Base-by-base conservation (phyloP, 306 rosid species). In the Cicer pinnatifidum region DNA sequence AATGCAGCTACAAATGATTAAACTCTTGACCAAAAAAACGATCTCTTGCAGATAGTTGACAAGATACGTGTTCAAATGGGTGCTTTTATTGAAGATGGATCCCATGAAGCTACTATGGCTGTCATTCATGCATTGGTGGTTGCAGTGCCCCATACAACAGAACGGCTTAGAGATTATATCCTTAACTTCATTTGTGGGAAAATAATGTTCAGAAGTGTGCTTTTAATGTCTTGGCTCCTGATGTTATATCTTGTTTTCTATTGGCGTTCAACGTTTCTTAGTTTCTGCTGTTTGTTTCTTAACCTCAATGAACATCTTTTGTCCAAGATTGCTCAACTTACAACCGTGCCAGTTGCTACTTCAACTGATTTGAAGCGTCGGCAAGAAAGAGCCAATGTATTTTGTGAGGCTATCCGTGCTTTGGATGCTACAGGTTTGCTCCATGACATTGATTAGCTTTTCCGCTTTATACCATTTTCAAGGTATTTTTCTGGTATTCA, bases 51-150 rank as follows among this genome's bases (percentile, higher is more conserved):
- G 98, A 91, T 94, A 82, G 93, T 94, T 65, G 98, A 94, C 70
- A 91, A 94, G 86, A 91, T 94, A 85, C 90, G 97, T 15, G 91
- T 91, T 79, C 98, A 94, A 86, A 91, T 94, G 96, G 96, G 91
- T 82, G 99, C 99, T 79, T 94, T 94, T 79, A 89, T 94, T 67
- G 99, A 94, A 81, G 99, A 94, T 87, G 97, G 99, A 77, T 91
- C 97, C 69, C 99, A 94, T 76, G 97, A 94, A 89, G 94, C 91
- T 57, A 83, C 90, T 9, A 56, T 91, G 69, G 96, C 95, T 52
- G 99, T 84, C 47, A 83, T 94, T 82, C 97, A 90, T 78, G 95
- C 99, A 5, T 73, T 94, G 83, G 87, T 88, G 72, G 84, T 91
- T 81, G 95, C 99, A 67, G 87, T 89, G 69, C 98, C 98, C 7